phyloP scores from a whole-genome alignment of 2,329 filamentous ascomycete species.

The Penicillium decumbens region DNA sequence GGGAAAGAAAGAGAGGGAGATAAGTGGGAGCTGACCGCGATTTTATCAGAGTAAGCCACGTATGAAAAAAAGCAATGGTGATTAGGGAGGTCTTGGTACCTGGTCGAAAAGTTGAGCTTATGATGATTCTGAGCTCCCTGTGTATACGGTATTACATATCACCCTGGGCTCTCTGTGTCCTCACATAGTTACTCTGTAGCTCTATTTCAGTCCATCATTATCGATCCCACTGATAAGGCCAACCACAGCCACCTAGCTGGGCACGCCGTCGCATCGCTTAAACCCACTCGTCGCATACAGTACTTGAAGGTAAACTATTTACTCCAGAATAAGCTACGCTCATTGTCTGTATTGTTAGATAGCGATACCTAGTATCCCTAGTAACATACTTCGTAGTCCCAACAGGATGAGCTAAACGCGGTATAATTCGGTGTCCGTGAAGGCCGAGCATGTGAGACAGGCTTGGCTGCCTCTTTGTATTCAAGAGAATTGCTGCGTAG shows the following conservation, averaged over 20 bases:
- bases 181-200: background rate
- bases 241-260: slow-evolving; percentile 34
- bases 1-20: slow-evolving; percentile 4
- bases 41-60: slow-evolving; percentile 14
- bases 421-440: slow-evolving; percentile 8
- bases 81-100: background rate
- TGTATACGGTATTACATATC: background rate
- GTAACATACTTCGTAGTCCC: background rate
- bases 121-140: background rate
- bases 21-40: slow-evolving; percentile 5
- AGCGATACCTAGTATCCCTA: background rate
- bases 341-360: background rate
- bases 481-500: slow-evolving; percentile 8
- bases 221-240: slow-evolving; percentile 27
- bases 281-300: background rate
- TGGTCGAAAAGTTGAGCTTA: too few species aligned
- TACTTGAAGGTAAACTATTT: background rate
- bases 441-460: slow-evolving; percentile 13
- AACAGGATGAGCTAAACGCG: slow-evolving; percentile 18
- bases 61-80: slow-evolving; percentile 10
- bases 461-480: slow-evolving; percentile 1
- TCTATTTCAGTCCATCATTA: slow-evolving; percentile 16
- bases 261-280: background rate
- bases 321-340: background rate
- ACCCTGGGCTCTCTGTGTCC: background rate